phyloP scores from a whole-genome alignment of 352 stramenopile species.

The Phytophthora kernoviae region DNA sequence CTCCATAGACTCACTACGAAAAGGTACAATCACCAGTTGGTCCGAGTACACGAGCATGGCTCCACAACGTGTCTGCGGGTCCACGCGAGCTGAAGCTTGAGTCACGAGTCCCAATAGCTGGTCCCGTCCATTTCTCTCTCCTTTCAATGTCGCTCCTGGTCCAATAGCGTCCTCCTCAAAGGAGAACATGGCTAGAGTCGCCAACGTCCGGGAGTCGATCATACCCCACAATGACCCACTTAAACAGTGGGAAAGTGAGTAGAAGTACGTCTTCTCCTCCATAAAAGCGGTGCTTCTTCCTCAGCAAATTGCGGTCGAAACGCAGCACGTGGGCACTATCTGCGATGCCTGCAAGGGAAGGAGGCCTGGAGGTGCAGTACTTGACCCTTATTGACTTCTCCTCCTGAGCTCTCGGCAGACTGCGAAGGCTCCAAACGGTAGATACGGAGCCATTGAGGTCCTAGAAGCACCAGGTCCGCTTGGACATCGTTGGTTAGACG shows the following conservation, averaged over 20 bases:
- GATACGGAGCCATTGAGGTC: conserved; percentile 75
- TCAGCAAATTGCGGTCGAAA: conserved; percentile 64
- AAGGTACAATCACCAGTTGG: conserved; percentile 83
- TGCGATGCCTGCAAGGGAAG: conserved; percentile 75
- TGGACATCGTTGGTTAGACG: conserved; percentile 73
- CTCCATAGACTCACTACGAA: conserved; percentile 78
- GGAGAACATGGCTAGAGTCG: conserved; percentile 80
- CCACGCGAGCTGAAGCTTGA: conserved; percentile 52
- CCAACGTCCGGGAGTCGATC: conserved; percentile 50
- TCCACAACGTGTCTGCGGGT: conserved; percentile 79
- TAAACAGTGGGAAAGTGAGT: conserved; percentile 75
- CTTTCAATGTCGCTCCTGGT: conserved; percentile 78
- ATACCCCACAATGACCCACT: conserved; percentile 85
- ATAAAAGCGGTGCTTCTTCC: conserved; percentile 76
- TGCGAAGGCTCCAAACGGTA: conserved; percentile 80
- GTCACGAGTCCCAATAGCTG: conserved; percentile 75
- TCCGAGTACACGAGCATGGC: conserved; percentile 86
- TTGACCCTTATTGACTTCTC: conserved; percentile 46
- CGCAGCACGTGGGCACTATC: conserved; percentile 75
- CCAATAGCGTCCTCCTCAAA: conserved; percentile 85
- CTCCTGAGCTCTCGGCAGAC: not conserved
- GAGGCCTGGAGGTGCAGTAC: conserved; percentile 74
- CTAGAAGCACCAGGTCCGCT: conserved; percentile 73
- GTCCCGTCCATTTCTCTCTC: conserved; percentile 74
- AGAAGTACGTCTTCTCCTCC: conserved; percentile 77